Evolutionary conservation across 495 filamentous ascomycete genomes (phyloP), one percentile per base, ranked within the genome.

Genomic region (Talaromyces trachyspermus): DNA sequence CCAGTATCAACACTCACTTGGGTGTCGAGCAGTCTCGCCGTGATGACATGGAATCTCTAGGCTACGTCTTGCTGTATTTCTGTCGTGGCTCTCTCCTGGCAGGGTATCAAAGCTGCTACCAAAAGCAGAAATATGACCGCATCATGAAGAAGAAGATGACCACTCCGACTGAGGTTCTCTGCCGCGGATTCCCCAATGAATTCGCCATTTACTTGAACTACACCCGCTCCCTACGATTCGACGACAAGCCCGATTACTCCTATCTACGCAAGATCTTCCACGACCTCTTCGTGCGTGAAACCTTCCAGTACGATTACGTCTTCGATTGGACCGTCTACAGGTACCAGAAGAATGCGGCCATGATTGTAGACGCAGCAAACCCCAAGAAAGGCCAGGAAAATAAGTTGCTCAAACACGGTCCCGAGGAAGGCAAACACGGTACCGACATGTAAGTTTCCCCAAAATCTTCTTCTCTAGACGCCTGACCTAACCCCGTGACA

Each of bases 141-240:
- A 98, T 98, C 71, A 97, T 97, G 92, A 92, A 98, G 78, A 98
- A 98, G 83, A 98, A 98, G 85, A 97, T 97, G 92, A 98, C 92
- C 6, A 98, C 92, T 6, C 91, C 94, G 14, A 98, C 92, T 57
- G 94, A 98, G 62, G 92, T 96, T 30, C 88, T 98, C 22, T 98
- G 92, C 82, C 89, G 92, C 65, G 92, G 89, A 46, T 97, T 98
- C 73, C 92, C 92, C 54, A 97, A 97, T 62, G 94, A 97, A 72
- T 98, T 98, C 64, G 90, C 92, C 70, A 97, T 96, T 68, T 98
- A 98, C 68, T 76, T 98, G 46, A 97, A 98, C 82, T 97, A 98
- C 77, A 97, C 92, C 41, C 87, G 94, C 30, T 96, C 90, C 39
- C 85, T 98, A 43, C 89, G 94, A 57, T 98, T 98, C 64, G 94